Evolutionary conservation across 139 green algal genomes (phyloP).

Genomic region (Marvania coccoides): DNA sequence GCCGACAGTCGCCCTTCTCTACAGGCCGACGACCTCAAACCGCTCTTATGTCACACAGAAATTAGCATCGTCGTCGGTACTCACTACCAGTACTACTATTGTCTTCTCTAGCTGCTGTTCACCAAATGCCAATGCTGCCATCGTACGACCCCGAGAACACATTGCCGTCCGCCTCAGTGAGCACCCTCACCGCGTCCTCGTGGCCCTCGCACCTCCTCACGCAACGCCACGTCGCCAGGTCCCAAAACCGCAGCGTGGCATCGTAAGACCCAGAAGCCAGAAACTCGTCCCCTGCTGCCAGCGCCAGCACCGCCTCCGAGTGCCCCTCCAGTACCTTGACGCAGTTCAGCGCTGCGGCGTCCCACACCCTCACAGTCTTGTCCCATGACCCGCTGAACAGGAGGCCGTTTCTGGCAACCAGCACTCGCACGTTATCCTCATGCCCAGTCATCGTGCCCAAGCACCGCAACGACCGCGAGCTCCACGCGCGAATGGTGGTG

Average conservation of each 20-base stretch:
- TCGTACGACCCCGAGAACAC: constrained; percentile 91
- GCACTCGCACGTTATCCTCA: constrained; percentile 89
- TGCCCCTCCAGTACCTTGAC: constrained; percentile 72
- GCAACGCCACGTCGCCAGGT: constrained; percentile 72
- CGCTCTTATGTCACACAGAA: too few relatives aligned
- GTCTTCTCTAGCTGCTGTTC: background rate
- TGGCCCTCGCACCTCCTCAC: constrained; percentile 83
- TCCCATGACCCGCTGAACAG: constrained; percentile 91
- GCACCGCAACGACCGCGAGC: constrained; percentile 67
- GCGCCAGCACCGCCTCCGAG: constrained; percentile 84
- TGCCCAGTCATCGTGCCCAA: constrained; percentile 77
- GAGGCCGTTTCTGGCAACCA: constrained; percentile 58
- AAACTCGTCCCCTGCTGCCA: constrained; percentile 62
- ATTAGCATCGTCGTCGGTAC: too few relatives aligned
- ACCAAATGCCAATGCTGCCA: constrained; percentile 83
- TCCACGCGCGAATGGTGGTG: constrained; percentile 83
- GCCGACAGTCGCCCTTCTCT: background rate
- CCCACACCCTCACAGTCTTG: constrained; percentile 87
- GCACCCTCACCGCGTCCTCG: constrained; percentile 84
- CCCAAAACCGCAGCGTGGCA: constrained; percentile 84
- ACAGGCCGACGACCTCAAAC: background rate
- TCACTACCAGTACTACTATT: too few relatives aligned
- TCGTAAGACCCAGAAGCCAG: constrained; percentile 78
- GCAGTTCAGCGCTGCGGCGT: constrained; percentile 20
- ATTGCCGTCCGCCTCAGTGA: constrained; percentile 54